Evolutionary conservation across 1,284 basidiomycete genomes (phyloP).

Genomic region (Trichosporon sp.): DNA sequence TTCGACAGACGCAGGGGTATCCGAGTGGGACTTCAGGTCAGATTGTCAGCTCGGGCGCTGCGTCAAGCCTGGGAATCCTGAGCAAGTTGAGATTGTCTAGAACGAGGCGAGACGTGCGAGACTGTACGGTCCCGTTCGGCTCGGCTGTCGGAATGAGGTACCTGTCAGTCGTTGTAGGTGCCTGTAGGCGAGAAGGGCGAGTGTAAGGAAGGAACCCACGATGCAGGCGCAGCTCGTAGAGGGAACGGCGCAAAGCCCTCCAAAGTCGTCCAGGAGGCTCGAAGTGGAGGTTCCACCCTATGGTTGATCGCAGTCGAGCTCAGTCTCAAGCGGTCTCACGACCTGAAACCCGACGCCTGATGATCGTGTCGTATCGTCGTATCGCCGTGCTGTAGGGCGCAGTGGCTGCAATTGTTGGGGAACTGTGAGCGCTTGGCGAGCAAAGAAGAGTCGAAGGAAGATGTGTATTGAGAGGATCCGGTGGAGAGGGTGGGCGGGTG

Average conservation of each 20-base stretch:
- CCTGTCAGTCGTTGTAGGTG: neutral
- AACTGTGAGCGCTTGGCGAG: neutral
- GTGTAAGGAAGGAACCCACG: neutral
- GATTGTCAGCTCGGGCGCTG: neutral
- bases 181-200: neutral
- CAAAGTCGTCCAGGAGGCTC: neutral
- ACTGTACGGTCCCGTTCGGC: neutral
- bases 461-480: too few species aligned
- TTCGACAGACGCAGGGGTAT: neutral
- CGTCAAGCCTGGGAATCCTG: neutral
- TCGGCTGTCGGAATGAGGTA: neutral
- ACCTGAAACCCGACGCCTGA: neutral
- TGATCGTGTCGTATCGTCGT: neutral
- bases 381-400: neutral
- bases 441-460: too few species aligned
- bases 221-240: neutral
- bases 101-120: neutral
- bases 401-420: neutral
- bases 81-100: neutral
- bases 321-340: neutral
- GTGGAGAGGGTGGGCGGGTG: neutral
- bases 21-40: neutral
- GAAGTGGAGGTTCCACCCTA: slow-evolving; percentile 10
- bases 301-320: neutral
- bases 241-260: neutral